These are phyloP conservation scores for Fusarium concolor DNA, from an alignment of 2,329 filamentous ascomycete genomes.

Conservation along the genomic window DNA sequence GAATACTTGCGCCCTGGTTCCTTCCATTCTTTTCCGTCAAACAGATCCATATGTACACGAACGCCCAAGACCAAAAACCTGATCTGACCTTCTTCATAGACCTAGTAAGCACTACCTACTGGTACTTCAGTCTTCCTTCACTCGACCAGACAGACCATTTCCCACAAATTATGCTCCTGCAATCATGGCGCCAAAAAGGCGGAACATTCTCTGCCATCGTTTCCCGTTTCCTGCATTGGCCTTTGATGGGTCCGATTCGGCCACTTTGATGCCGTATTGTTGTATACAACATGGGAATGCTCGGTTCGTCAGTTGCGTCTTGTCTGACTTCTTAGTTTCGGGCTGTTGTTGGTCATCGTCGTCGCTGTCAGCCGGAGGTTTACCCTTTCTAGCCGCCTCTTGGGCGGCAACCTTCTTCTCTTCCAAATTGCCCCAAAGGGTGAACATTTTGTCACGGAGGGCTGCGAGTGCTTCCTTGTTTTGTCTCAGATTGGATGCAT, in stretches of 20 bases:
- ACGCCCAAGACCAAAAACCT: not conserved
- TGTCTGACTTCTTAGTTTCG: not conserved
- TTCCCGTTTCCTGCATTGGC: slow-evolving; percentile 58
- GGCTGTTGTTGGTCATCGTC: slow-evolving; percentile 43
- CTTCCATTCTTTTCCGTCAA: not conserved
- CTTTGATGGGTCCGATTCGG: slow-evolving; percentile 54
- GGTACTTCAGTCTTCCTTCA: not conserved
- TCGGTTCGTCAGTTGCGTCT: slow-evolving; percentile 58
- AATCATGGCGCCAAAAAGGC: slow-evolving; percentile 74
- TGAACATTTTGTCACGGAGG: slow-evolving; percentile 77
- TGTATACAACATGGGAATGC: slow-evolving; percentile 78
- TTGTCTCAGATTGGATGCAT: slow-evolving; percentile 67
- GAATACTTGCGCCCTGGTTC: slow-evolving; percentile 10
- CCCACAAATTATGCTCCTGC: slow-evolving; percentile 10
- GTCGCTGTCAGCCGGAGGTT: slow-evolving; percentile 55
- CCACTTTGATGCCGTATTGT: slow-evolving; percentile 72
- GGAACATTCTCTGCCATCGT: slow-evolving; percentile 72
- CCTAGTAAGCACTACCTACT: not conserved
- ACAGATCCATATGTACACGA: slow-evolving; percentile 3
- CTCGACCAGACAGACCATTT: not conserved
- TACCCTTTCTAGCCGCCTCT: slow-evolving; percentile 45
- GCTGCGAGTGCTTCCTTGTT: slow-evolving; percentile 60
- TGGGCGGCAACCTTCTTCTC: slow-evolving; percentile 59
- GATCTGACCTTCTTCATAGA: not conserved
- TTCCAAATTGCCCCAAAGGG: slow-evolving; percentile 88